Evolutionary conservation across 2,329 filamentous ascomycete species (phyloP), one percentile per base, ranked within the genome.

Genomic region (Coleophoma eucalyptorum): DNA sequence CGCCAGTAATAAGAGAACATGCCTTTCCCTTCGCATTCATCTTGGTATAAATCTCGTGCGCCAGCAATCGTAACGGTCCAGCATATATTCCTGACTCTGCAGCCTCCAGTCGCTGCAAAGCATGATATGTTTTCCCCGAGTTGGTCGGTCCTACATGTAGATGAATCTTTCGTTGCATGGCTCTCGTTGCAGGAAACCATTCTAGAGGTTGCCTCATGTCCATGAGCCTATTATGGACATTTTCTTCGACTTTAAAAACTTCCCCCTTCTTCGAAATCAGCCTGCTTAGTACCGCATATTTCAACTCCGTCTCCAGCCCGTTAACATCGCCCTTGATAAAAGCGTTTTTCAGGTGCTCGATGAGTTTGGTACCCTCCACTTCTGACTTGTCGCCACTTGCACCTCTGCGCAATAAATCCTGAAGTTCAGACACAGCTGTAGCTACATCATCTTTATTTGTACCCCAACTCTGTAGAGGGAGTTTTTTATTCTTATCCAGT

Each of bases 101-200:
- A 46, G 81, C 76, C 66, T 97, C 90, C 11, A 99, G 77, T 12
- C 87, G 84, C 69, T 96, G 86, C 56, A 99, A 72, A 1, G 94
- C 95, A 65, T 91, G 87, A 65, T 97, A 99, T 0, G 95, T 99
- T 75, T 99, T 99, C 51, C 94, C 94, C 1, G 94, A 97, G 68
- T 99, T 99, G 2, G 94, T 99, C 1, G 94, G 94, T 0, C 94
- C 94, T 46, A 99, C 91, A 62, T 99, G 94, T 18, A 99, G 75
- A 71, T 97, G 90, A 38, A 99, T 80, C 0, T 83, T 93, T 42
- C 94, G 80, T 62, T 92, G 89, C 60, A 94, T 76, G 43, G 82
- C 78, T 52, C 95, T 81, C 2, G 94, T 94, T 4, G 81, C 84
- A 1, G 93, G 90, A 64, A 87, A 97, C 93, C 93, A 97, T 67